A percentile compares a stretch with the other conserved stretches of the same genome.
Evolutionary conservation across 2,329 filamentous ascomycete species (phyloP).

Genomic region (Microcyclospora pomicola): DNA sequence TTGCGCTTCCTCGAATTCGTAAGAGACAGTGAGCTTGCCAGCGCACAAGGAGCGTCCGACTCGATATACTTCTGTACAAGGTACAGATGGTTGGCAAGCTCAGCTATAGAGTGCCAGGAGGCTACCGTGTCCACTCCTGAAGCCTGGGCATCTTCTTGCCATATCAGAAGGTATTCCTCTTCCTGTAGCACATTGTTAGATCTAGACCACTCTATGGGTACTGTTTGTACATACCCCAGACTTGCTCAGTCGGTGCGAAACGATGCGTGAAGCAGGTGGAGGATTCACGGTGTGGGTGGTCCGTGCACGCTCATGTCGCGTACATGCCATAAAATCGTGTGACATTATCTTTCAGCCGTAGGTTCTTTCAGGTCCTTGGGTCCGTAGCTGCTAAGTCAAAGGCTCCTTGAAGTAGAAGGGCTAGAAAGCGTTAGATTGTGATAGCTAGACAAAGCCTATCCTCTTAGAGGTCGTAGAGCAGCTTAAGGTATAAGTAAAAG

Average conservation of each 20-base stretch:
- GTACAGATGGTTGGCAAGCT: constrained; percentile 27
- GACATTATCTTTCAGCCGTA: too few species aligned
- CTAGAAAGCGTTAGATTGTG: too few species aligned
- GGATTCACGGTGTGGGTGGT: constrained; percentile 10
- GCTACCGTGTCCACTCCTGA: constrained; percentile 14
- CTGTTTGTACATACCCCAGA: constrained; percentile 12
- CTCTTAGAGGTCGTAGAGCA: too few species aligned
- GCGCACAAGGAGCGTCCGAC: not conserved
- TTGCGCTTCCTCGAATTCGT: constrained; percentile 4
- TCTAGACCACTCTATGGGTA: not conserved
- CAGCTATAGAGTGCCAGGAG: constrained; percentile 31
- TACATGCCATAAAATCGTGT: not conserved
- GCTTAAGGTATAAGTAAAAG: too few species aligned
- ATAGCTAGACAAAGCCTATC: too few species aligned
- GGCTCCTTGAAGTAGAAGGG: too few species aligned
- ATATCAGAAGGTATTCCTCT: constrained; percentile 31
- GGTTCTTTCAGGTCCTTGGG: too few species aligned
- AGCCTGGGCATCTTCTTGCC: constrained; percentile 16
- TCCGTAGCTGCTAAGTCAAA: too few species aligned
- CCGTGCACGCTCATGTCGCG: constrained; percentile 4
- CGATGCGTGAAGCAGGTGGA: constrained; percentile 12
- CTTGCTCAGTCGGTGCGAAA: constrained; percentile 14
- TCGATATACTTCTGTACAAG: constrained; percentile 30
- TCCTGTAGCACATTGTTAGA: constrained; percentile 9
- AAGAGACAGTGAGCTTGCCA: too few species aligned